These are phyloP conservation scores for Arthrobotrys conoides DNA, from an alignment of 2,329 filamentous ascomycete species.

Conservation along the genomic window DNA sequence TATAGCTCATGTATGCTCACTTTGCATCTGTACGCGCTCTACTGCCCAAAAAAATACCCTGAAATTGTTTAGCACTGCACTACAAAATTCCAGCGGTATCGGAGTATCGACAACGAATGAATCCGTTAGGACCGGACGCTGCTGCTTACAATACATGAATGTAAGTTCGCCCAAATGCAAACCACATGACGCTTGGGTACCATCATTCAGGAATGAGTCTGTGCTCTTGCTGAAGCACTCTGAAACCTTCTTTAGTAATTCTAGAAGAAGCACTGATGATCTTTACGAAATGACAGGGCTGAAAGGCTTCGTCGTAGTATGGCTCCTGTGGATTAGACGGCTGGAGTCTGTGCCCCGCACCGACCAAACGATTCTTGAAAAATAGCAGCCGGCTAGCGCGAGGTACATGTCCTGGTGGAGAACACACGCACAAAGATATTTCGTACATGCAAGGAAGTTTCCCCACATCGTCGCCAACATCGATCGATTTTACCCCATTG, in stretches of 20 bases:
- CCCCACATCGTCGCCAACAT: slow-evolving; percentile 54
- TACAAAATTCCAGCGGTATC: slow-evolving; percentile 32
- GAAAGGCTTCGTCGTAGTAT: slow-evolving; percentile 48
- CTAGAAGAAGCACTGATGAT: slow-evolving; percentile 59
- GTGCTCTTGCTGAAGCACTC: slow-evolving; percentile 49
- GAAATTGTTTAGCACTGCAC: slow-evolving; percentile 22
- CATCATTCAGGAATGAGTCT: slow-evolving; percentile 27
- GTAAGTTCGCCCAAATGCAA: too few relatives aligned
- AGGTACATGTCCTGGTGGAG: slow-evolving; percentile 9
- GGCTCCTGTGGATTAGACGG: slow-evolving; percentile 45
- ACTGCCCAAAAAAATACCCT: slow-evolving; percentile 33
- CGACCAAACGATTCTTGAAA: slow-evolving; percentile 13
- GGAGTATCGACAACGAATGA: slow-evolving; percentile 21
- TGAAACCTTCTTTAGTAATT: slow-evolving; percentile 59
- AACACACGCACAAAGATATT: slow-evolving; percentile 27
- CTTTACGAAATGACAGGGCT: slow-evolving; percentile 58
- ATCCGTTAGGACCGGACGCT: neutral
- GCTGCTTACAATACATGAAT: too few relatives aligned
- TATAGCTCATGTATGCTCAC: slow-evolving; percentile 59
- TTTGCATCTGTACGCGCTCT: slow-evolving; percentile 50
- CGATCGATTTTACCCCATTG: slow-evolving; percentile 55
- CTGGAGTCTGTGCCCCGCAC: slow-evolving; percentile 57
- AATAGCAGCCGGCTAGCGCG: neutral
- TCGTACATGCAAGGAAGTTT: slow-evolving; percentile 31
- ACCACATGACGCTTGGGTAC: slow-evolving; percentile 23